phyloP scores from a whole-genome alignment of 2,329 filamentous ascomycete species.

The Chaetomium olivaceum region DNA sequence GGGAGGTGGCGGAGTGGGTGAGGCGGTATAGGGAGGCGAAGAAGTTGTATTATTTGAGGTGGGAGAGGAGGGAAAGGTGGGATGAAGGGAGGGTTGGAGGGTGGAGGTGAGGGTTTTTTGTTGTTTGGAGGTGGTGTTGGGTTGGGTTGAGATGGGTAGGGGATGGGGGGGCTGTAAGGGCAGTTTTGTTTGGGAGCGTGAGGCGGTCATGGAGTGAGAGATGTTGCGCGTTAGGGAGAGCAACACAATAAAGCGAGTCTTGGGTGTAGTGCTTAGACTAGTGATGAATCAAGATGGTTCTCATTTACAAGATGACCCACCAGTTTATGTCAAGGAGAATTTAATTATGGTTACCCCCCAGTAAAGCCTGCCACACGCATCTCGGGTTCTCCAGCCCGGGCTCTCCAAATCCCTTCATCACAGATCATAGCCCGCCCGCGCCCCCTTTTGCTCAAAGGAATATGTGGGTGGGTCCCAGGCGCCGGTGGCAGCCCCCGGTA shows the following conservation, averaged over 20 bases:
- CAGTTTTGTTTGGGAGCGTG: too few relatives aligned
- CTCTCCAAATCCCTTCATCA: not conserved
- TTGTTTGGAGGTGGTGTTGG: too few relatives aligned
- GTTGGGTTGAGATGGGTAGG: too few relatives aligned
- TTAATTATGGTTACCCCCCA: not conserved
- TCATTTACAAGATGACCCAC: not conserved
- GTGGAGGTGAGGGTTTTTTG: slow-evolving; percentile 60
- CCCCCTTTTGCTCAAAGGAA: not conserved
- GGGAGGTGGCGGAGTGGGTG: slow-evolving; percentile 84
- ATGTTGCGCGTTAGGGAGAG: too few relatives aligned
- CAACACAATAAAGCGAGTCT: not conserved
- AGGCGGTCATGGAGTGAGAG: too few relatives aligned
- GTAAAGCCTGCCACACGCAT: not conserved
- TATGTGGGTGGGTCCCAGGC: not conserved
- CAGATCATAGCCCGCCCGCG: not conserved
- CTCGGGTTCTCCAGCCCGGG: not conserved
- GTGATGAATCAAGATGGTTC: not conserved
- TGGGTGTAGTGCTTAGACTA: not conserved
- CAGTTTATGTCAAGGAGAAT: not conserved
- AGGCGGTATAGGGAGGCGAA: slow-evolving; percentile 77
- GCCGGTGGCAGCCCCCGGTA: slow-evolving; percentile 3
- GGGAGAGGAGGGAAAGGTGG: slow-evolving; percentile 90
- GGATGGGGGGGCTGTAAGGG: too few relatives aligned
- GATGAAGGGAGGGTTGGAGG: slow-evolving; percentile 94
- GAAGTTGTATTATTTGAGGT: slow-evolving; percentile 74